These are phyloP conservation scores for Pistacia integerrima DNA, from an alignment of 345 rosid genomes.

Conservation along the genomic window DNA sequence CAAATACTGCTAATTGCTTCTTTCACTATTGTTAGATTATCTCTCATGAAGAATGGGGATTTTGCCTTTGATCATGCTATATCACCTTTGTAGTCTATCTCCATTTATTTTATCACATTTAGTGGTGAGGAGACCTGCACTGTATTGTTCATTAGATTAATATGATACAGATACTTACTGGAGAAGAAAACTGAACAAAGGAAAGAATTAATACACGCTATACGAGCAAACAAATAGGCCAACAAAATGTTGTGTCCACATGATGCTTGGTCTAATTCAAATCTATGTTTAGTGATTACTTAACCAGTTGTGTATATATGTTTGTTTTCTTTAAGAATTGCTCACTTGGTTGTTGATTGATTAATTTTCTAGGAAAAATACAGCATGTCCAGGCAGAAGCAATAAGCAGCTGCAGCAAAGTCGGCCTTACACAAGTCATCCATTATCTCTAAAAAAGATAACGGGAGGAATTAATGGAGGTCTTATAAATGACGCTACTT, in stretches of 20 bases:
- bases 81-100: neutral
- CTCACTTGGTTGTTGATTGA: slow-evolving; percentile 21
- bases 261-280: neutral
- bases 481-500: slow-evolving; percentile 66
- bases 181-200: neutral
- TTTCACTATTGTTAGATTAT: neutral
- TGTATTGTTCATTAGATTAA: neutral
- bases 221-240: neutral
- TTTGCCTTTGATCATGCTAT: neutral
- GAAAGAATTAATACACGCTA: neutral
- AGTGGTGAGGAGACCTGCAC: neutral
- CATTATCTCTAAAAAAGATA: slow-evolving; percentile 77
- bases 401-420: slow-evolving; percentile 59
- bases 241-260: neutral
- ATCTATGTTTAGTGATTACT: slow-evolving; percentile 5
- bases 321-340: neutral
- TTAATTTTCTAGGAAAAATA: slow-evolving; percentile 50
- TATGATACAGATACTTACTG: neutral
- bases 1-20: neutral
- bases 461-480: slow-evolving; percentile 93
- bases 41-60: neutral
- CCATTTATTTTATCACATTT: neutral
- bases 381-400: slow-evolving; percentile 43
- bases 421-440: slow-evolving; percentile 58
- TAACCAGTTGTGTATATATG: neutral